Percentiles rank a stretch among this genome's conserved stretches.
Conservation (phyloP, 192 early-diverging fungal genomes). For the Backusella luteola region DNA sequence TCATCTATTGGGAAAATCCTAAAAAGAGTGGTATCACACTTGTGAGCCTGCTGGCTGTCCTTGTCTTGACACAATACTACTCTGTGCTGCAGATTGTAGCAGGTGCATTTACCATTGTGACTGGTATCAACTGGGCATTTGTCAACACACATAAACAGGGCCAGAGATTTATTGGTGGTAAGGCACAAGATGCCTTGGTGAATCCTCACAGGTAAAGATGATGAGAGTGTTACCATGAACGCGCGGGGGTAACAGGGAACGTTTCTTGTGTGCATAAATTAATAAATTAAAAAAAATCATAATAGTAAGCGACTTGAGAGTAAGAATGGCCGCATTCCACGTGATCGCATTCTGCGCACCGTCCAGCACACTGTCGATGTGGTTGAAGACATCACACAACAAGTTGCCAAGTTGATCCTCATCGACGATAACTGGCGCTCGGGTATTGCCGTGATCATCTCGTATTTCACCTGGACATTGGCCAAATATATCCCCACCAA, state of each 20-base stretch:
- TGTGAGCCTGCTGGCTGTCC: neutral
- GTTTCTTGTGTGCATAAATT: neutral
- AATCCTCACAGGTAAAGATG: slow-evolving; percentile 29
- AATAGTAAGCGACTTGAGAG: slow-evolving; percentile 13
- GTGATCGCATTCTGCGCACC: slow-evolving; percentile 24
- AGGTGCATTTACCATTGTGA: slow-evolving; percentile 27
- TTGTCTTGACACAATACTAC: slow-evolving; percentile 33
- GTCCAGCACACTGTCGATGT: slow-evolving; percentile 27
- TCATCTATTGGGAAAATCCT: slow-evolving; percentile 34
- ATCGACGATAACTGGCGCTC: slow-evolving; percentile 31
- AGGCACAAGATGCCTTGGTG: neutral
- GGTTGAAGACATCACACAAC: slow-evolving; percentile 16
- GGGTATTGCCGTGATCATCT: neutral
- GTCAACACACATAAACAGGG: slow-evolving; percentile 28
- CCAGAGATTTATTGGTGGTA: slow-evolving; percentile 19
- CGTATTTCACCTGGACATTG: slow-evolving; percentile 27
- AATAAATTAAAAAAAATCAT: neutral
- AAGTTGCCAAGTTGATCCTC: slow-evolving; percentile 24
- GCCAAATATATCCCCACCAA: slow-evolving; percentile 30
- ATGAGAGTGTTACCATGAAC: neutral
- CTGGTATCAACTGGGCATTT: slow-evolving; percentile 35
- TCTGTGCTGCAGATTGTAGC: slow-evolving; percentile 29
- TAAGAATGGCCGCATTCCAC: slow-evolving; percentile 16
- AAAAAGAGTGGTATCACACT: slow-evolving; percentile 16
- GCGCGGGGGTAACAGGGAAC: neutral